These are phyloP conservation scores for Malassezia cuniculi DNA, from an alignment of 1,284 basidiomycete species.

Conservation along the genomic window DNA sequence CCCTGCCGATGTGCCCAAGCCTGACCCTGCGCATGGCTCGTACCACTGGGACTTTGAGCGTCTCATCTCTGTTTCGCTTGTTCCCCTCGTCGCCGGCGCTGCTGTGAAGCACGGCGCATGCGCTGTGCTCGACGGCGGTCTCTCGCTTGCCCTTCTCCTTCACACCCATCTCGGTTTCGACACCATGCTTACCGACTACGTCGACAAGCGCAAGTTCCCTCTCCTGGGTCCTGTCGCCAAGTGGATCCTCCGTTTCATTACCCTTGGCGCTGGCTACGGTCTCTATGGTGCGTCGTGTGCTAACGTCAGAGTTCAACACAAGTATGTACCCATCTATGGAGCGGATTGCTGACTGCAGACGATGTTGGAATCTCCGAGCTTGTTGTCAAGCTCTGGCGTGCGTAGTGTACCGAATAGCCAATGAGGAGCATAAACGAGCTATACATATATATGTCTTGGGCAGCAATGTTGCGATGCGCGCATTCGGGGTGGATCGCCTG, in stretches of 20 bases:
- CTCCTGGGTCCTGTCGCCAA: slow-evolving; percentile 56
- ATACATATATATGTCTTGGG: slow-evolving; percentile 14
- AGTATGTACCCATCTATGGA: slow-evolving; percentile 20
- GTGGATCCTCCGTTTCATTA: slow-evolving; percentile 67
- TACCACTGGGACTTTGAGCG: slow-evolving; percentile 98
- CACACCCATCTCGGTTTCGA: slow-evolving; percentile 74
- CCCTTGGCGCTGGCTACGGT: slow-evolving; percentile 73
- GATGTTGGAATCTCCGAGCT: slow-evolving; percentile 75
- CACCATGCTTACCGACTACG: slow-evolving; percentile 56
- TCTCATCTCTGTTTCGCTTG: slow-evolving; percentile 67
- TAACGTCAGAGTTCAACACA: slow-evolving; percentile 34
- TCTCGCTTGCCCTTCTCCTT: slow-evolving; percentile 73
- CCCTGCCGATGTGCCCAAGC: slow-evolving; percentile 71
- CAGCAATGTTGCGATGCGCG: slow-evolving; percentile 9
- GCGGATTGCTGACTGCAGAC: slow-evolving; percentile 18
- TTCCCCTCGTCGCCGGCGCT: slow-evolving; percentile 55
- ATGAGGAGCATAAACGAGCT: no score
- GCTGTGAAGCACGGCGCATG: slow-evolving; percentile 42
- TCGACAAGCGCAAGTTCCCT: slow-evolving; percentile 83
- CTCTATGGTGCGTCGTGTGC: slow-evolving; percentile 53
- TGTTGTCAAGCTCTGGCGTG: slow-evolving; percentile 56
- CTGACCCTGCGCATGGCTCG: slow-evolving; percentile 62
- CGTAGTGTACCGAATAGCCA: slow-evolving; percentile 45
- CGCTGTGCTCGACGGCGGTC: slow-evolving; percentile 60
- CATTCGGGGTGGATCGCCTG: slow-evolving; percentile 1